phyloP scores from a whole-genome alignment of 2,329 filamentous ascomycete species.

The Colletotrichum limetticola region DNA sequence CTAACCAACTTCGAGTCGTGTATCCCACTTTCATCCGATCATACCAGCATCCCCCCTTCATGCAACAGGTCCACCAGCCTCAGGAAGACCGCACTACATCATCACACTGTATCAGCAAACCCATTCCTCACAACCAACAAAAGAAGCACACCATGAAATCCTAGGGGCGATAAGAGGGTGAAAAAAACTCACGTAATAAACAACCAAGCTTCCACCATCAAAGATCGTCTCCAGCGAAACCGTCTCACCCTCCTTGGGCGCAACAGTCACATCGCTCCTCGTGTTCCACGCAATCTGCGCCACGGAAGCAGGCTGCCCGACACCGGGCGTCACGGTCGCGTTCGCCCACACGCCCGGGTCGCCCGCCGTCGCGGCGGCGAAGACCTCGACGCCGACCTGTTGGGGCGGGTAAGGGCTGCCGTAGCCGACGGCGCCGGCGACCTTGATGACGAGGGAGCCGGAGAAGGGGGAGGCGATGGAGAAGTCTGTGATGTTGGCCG shows the following conservation, averaged over 20 bases:
- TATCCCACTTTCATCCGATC: not conserved
- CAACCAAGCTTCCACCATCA: slow-evolving; percentile 10
- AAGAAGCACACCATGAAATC: too few species aligned
- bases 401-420: slow-evolving; percentile 19
- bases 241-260: not conserved
- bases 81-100: not conserved
- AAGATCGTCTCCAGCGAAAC: not conserved
- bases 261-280: not conserved
- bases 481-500: slow-evolving; percentile 12
- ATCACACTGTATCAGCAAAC: not conserved
- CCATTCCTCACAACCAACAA: rapidly evolving
- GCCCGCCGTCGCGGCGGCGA: not conserved
- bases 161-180: too few species aligned
- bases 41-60: not conserved
- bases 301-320: not conserved
- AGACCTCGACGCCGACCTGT: slow-evolving; percentile 1
- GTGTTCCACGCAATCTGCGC: slow-evolving; percentile 10
- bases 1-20: not conserved
- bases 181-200: slow-evolving; percentile 7
- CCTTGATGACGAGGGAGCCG: slow-evolving; percentile 8
- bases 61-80: not conserved
- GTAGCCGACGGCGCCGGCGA: not conserved
- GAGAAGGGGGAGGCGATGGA: not conserved
- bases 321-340: slow-evolving; percentile 4
- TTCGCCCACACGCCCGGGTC: slow-evolving; percentile 15